A percentile compares a stretch with the other conserved stretches of the same genome.
phyloP scores from a whole-genome alignment of 768 basidiomycete genomes.

The Pleurotus salmoneostramineus region DNA sequence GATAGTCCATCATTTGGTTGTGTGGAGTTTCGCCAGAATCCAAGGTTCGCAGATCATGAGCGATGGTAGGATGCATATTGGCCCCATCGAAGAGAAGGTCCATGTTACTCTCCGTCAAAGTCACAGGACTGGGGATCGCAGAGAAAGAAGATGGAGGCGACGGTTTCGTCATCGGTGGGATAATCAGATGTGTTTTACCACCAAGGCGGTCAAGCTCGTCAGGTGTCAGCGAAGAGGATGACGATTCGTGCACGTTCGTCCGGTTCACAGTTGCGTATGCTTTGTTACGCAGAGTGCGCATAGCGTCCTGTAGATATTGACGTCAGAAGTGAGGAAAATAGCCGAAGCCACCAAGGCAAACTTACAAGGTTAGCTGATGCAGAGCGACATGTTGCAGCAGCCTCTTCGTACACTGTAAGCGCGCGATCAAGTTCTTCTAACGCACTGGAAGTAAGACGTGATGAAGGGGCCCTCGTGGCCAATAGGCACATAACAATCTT shows the following conservation, averaged over 20 bases:
- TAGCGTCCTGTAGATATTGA: conserved; percentile 26
- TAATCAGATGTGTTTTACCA: conserved; percentile 47
- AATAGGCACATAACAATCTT: conserved; percentile 61
- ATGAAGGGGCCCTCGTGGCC: conserved; percentile 44
- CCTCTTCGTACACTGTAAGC: conserved; percentile 40
- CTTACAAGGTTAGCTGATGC: conserved; percentile 44
- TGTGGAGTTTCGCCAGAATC: conserved; percentile 19
- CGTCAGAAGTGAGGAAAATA: background rate
- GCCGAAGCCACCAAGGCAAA: conserved; percentile 3
- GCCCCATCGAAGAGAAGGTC: conserved; percentile 8
- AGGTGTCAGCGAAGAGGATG: conserved; percentile 21
- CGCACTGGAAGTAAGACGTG: conserved; percentile 42
- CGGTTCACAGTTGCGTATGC: conserved; percentile 36
- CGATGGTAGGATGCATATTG: conserved; percentile 47
- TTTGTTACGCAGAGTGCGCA: conserved; percentile 38
- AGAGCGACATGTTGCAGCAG: conserved; percentile 38
- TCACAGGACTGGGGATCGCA: conserved; percentile 3
- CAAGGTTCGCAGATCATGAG: conserved; percentile 48
- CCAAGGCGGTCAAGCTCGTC: conserved; percentile 53
- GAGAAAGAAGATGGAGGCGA: conserved; percentile 12
- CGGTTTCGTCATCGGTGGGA: background rate
- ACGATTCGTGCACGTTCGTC: conserved; percentile 16
- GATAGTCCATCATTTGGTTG: conserved; percentile 23
- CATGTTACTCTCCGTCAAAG: conserved; percentile 5
- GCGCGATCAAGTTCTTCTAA: conserved; percentile 44